These are phyloP conservation scores for Ganoderma meredithae DNA, from an alignment of 1,284 basidiomycete species.

Conservation along the genomic window DNA sequence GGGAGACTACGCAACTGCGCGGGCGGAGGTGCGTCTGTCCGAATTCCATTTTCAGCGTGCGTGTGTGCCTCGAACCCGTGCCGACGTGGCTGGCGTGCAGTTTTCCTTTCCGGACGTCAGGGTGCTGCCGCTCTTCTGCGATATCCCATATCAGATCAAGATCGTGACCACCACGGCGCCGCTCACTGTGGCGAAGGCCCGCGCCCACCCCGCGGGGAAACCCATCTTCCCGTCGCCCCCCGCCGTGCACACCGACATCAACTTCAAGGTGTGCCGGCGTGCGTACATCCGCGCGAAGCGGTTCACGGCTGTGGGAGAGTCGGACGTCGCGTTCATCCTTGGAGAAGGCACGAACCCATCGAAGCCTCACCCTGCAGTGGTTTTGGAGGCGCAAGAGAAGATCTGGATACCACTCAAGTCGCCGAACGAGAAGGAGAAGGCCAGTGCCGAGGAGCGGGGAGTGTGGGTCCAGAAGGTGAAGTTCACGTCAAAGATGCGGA, in stretches of 20 bases:
- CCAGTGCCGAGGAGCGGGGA: slow-evolving; percentile 7
- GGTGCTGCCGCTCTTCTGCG: slow-evolving; percentile 21
- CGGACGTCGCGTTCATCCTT: slow-evolving; percentile 8
- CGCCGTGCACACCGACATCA: slow-evolving; percentile 7
- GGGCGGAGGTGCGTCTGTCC: slow-evolving; percentile 23
- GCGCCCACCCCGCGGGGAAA: slow-evolving; percentile 14
- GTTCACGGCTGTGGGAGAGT: background rate
- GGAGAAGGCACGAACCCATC: background rate
- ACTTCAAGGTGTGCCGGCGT: slow-evolving; percentile 17
- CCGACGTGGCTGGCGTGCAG: slow-evolving; percentile 13
- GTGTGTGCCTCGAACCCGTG: background rate
- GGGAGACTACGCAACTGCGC: slow-evolving; percentile 34
- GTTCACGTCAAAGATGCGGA: slow-evolving; percentile 15
- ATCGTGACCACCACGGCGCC: slow-evolving; percentile 23
- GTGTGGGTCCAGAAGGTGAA: slow-evolving; percentile 24
- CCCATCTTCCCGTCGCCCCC: slow-evolving; percentile 27
- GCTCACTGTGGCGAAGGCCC: slow-evolving; percentile 17
- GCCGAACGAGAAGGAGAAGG: slow-evolving; percentile 3
- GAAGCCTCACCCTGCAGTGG: background rate
- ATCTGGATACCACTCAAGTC: slow-evolving; percentile 2
- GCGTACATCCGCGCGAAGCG: slow-evolving; percentile 14
- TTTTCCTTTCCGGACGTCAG: slow-evolving; percentile 25
- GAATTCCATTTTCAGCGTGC: background rate
- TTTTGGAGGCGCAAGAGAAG: background rate
- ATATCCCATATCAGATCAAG: slow-evolving; percentile 22